phyloP scores from a whole-genome alignment of 2,329 filamentous ascomycete species.

The Mariannaea sp. region DNA sequence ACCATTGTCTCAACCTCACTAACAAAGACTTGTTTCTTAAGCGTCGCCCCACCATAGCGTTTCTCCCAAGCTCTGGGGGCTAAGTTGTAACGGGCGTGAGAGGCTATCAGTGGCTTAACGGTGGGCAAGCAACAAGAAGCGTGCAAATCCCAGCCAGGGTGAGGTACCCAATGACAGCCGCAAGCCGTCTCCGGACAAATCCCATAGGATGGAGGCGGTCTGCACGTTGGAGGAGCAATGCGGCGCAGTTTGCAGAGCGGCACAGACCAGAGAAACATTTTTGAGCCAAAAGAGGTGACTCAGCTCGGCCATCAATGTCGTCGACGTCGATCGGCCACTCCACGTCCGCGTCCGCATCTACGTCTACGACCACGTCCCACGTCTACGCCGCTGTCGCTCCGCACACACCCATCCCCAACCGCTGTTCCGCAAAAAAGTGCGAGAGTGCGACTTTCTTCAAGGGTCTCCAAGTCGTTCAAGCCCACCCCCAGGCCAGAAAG shows the following conservation, averaged over 20 bases:
- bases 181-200: slow-evolving; percentile 28
- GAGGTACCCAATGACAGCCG: slow-evolving; percentile 44
- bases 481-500: slow-evolving; percentile 24
- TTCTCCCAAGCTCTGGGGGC: slow-evolving; percentile 22
- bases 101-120: slow-evolving; percentile 21
- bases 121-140: slow-evolving; percentile 20
- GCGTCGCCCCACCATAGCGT: slow-evolving; percentile 31
- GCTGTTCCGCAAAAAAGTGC: neutral
- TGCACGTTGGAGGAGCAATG: slow-evolving; percentile 48
- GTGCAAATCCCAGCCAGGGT: slow-evolving; percentile 39
- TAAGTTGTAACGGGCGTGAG: slow-evolving; percentile 20
- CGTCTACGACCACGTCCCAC: too few relatives aligned
- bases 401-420: slow-evolving; percentile 4
- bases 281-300: slow-evolving; percentile 34
- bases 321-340: slow-evolving; percentile 31
- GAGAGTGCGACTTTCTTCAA: slow-evolving; percentile 10
- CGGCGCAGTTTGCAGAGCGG: slow-evolving; percentile 47
- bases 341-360: too few relatives aligned
- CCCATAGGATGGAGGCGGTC: slow-evolving; percentile 41
- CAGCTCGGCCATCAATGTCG: slow-evolving; percentile 5
- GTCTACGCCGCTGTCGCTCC: slow-evolving; percentile 21
- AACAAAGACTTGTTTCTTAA: slow-evolving; percentile 13
- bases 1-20: slow-evolving; percentile 21
- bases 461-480: neutral
- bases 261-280: slow-evolving; percentile 17